These are phyloP conservation scores for Ganoderma boninense DNA, from an alignment of 1,284 basidiomycete species.

Conservation along the genomic window DNA sequence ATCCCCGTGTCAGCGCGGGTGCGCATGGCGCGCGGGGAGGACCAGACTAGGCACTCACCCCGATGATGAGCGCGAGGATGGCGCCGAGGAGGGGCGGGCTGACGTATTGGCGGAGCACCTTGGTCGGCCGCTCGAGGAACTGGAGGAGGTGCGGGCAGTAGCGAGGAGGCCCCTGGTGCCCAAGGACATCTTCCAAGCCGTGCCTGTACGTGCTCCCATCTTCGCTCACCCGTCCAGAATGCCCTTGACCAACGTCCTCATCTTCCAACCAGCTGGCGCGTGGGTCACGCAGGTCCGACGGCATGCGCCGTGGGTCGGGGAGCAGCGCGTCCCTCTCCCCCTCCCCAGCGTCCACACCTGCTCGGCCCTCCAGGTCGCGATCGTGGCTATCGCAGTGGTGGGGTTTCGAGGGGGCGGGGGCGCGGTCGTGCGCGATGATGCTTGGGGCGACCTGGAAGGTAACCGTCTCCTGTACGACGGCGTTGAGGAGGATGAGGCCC, in stretches of 20 bases:
- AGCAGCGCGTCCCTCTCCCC: conserved; percentile 20
- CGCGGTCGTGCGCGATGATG: conserved; percentile 34
- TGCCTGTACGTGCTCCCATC: conserved; percentile 12
- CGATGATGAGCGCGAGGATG: conserved; percentile 41
- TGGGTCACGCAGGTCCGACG: conserved; percentile 38
- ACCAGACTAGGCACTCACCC: conserved; percentile 28
- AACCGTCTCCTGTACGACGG: conserved; percentile 42
- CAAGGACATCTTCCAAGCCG: conserved; percentile 36
- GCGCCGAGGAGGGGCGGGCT: conserved; percentile 42
- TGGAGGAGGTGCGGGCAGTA: conserved; percentile 36
- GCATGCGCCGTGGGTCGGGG: conserved; percentile 32
- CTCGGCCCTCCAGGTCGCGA: conserved; percentile 20
- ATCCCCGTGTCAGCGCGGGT: neutral
- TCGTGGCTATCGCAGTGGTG: conserved; percentile 4
- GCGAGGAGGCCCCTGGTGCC: conserved; percentile 32
- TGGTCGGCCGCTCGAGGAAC: conserved; percentile 36
- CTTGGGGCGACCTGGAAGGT: conserved; percentile 42
- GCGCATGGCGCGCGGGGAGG: neutral
- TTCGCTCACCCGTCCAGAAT: conserved; percentile 7
- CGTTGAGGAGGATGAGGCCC: conserved; percentile 43
- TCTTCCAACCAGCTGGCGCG: conserved; percentile 40
- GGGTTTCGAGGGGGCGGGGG: neutral
- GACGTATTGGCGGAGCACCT: conserved; percentile 27
- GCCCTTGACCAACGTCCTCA: conserved; percentile 24
- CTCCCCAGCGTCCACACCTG: neutral